Evolutionary conservation across 305 asterid species (phyloP).

Genomic region (Rubia peregrina): DNA sequence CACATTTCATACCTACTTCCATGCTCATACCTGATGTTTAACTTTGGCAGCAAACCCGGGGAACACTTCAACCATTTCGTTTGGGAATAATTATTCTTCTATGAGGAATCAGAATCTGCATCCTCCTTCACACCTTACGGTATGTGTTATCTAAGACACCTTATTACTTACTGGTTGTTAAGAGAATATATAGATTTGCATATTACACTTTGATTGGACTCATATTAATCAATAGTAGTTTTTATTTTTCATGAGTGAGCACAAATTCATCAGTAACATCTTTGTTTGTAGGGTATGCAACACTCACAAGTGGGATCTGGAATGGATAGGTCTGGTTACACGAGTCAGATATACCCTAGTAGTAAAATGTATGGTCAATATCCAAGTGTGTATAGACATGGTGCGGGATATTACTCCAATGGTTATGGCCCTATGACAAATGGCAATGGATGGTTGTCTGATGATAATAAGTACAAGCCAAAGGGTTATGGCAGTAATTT

Average conservation of each 20-base stretch:
- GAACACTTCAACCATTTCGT: conserved; percentile 26
- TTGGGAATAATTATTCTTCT: conserved; percentile 22
- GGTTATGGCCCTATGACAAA: conserved; percentile 19
- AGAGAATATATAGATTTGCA: neutral
- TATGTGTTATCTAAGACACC: conserved; percentile 16
- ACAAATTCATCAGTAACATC: neutral
- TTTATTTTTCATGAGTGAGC: neutral
- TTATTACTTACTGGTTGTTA: neutral
- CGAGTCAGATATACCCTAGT: conserved; percentile 27
- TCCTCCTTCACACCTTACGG: conserved; percentile 25
- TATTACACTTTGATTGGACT: neutral
- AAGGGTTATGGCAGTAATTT: conserved; percentile 24
- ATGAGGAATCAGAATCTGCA: conserved; percentile 24
- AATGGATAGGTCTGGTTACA: conserved; percentile 23
- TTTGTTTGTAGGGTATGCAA: conserved; percentile 31
- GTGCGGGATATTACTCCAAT: conserved; percentile 21
- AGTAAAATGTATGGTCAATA: conserved; percentile 29
- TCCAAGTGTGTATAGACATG: conserved; percentile 18
- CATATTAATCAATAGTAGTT: neutral
- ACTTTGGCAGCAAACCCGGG: conserved; percentile 24
- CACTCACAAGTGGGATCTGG: conserved; percentile 26
- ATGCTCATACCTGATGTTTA: conserved; percentile 4
- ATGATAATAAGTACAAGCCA: conserved; percentile 27
- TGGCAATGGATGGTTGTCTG: conserved; percentile 31
- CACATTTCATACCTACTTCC: neutral